These are phyloP conservation scores for Blepharisma undulans DNA, from an alignment of 169 alveolate species.

Conservation along the genomic window DNA sequence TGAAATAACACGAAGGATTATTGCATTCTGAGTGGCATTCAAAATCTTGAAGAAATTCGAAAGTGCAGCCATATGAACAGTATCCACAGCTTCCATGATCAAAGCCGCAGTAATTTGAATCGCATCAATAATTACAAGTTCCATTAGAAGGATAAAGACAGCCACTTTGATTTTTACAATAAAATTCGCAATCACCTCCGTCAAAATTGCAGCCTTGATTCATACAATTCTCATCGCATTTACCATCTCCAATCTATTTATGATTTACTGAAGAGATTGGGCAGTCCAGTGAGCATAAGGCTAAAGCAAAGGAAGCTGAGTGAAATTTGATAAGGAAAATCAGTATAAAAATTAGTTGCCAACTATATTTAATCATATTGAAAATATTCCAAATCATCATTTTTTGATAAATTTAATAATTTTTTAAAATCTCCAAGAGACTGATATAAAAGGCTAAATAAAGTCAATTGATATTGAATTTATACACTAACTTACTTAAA, in stretches of 20 bases:
- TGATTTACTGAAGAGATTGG: neutral
- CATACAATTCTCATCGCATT: neutral
- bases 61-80: neutral
- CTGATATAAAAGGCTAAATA: too few relatives aligned
- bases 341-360: too few relatives aligned
- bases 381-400: too few relatives aligned
- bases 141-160: neutral
- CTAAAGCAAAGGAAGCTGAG: too few relatives aligned
- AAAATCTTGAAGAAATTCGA: neutral
- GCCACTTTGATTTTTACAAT: neutral
- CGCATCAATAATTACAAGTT: neutral
- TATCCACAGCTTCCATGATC: slow-evolving; percentile 6
- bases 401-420: too few relatives aligned
- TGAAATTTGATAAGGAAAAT: too few relatives aligned
- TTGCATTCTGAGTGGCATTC: neutral
- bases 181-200: neutral
- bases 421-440: too few relatives aligned
- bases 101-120: neutral
- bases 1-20: neutral
- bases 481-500: too few relatives aligned
- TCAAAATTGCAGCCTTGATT: neutral
- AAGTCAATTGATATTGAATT: too few relatives aligned
- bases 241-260: neutral
- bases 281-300: neutral
- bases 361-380: too few relatives aligned